Percentiles rank a stretch among this genome's conserved stretches.
phyloP scores from a whole-genome alignment of 2,329 filamentous ascomycete genomes.

The Aspergillus glaucus region DNA sequence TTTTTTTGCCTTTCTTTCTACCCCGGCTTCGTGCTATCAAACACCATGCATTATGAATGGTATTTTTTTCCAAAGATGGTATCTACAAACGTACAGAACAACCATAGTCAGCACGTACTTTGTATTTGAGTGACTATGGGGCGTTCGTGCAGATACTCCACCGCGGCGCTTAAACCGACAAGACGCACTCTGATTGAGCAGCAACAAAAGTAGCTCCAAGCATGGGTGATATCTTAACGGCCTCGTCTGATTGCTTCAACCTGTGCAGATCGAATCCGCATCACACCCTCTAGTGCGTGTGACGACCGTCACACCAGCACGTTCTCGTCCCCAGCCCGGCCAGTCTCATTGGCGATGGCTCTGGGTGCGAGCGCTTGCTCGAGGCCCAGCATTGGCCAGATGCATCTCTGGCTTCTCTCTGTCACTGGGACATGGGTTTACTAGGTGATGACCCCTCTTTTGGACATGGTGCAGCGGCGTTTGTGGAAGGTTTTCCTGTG shows the following conservation, averaged over 20 bases:
- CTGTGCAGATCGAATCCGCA: conserved; percentile 25
- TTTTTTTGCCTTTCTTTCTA: too few relatives aligned
- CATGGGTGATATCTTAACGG: too few relatives aligned
- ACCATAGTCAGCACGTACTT: too few relatives aligned
- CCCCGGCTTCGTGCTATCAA: too few relatives aligned
- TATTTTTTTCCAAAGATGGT: too few relatives aligned
- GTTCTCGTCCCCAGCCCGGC: conserved; percentile 3
- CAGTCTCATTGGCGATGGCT: conserved; percentile 23
- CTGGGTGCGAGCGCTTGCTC: conserved; percentile 28
- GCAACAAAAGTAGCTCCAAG: too few relatives aligned
- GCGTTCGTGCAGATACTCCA: neutral
- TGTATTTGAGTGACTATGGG: too few relatives aligned
- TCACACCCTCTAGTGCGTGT: conserved; percentile 30
- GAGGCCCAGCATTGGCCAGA: conserved; percentile 29
- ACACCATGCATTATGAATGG: too few relatives aligned
- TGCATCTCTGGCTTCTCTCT: conserved; percentile 17
- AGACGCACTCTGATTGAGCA: neutral
- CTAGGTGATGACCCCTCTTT: too few relatives aligned
- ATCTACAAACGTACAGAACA: too few relatives aligned
- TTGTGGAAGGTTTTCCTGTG: too few relatives aligned
- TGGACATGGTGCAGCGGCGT: too few relatives aligned
- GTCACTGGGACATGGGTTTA: conserved; percentile 5
- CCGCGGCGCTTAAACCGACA: conserved; percentile 5
- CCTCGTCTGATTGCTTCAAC: neutral
- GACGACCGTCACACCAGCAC: conserved; percentile 21